phyloP scores from a whole-genome alignment of 345 rosid species.

The Turritis glabra region DNA sequence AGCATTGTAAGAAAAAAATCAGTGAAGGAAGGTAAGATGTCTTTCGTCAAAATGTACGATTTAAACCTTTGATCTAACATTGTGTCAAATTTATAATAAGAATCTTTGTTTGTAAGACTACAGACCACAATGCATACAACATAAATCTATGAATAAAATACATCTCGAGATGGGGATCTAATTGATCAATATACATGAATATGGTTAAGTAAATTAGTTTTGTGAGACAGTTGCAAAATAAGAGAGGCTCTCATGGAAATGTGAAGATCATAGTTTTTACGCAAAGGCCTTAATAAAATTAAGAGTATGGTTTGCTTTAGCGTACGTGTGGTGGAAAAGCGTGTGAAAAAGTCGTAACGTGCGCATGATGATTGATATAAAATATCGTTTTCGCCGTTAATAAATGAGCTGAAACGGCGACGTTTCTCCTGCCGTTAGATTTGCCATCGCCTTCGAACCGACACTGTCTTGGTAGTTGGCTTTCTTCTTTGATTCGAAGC shows the following conservation, averaged over 20 bases:
- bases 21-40: constrained; percentile 7
- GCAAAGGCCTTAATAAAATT: background rate
- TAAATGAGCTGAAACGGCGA: constrained; percentile 31
- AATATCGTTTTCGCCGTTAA: constrained; percentile 16
- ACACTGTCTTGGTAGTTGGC: constrained; percentile 36
- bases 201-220: background rate
- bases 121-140: background rate
- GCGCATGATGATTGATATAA: constrained; percentile 22
- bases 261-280: constrained; percentile 9
- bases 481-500: constrained; percentile 39
- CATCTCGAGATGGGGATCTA: background rate
- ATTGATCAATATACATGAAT: background rate
- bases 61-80: constrained; percentile 25
- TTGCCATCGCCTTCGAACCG: constrained; percentile 47
- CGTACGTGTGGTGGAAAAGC: constrained; percentile 26
- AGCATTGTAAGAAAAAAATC: background rate
- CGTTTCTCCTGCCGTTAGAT: constrained; percentile 49
- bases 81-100: background rate
- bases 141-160: background rate
- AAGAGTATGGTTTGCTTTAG: background rate
- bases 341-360: constrained; percentile 22
- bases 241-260: background rate
- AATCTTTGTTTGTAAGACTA: constrained; percentile 11
- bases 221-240: background rate
- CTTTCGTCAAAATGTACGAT: constrained; percentile 11